Evolutionary conservation across 345 rosid species (phyloP).

Genomic region (Stellera chamaejasme): DNA sequence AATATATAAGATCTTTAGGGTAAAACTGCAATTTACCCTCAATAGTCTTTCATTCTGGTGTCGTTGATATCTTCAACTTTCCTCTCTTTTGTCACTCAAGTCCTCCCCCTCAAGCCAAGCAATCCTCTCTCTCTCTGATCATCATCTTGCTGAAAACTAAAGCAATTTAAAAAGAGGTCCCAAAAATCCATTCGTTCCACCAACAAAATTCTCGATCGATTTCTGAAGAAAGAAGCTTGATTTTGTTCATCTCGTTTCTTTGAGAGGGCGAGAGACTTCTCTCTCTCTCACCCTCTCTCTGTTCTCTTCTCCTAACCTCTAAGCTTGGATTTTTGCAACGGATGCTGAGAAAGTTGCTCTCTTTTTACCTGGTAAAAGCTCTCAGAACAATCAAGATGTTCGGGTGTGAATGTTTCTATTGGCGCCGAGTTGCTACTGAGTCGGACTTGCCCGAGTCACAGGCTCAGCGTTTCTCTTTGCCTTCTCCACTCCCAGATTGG

Average conservation of each 20-base stretch:
- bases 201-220: conserved; percentile 5
- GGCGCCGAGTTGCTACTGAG: conserved; percentile 30
- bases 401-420: conserved; percentile 55
- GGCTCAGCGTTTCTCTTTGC: conserved; percentile 56
- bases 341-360: conserved; percentile 7
- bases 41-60: too few species aligned
- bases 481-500: conserved; percentile 62
- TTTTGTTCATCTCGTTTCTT: conserved; percentile 5
- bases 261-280: conserved; percentile 9
- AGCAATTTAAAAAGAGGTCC: too few species aligned
- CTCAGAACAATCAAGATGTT: conserved; percentile 28
- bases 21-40: too few species aligned
- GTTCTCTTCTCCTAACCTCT: neutral
- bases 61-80: conserved; percentile 9
- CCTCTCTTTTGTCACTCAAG: conserved; percentile 21
- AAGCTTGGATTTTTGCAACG: conserved; percentile 10
- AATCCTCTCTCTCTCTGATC: conserved; percentile 10
- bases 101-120: conserved; percentile 6
- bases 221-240: too few species aligned
- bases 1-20: too few species aligned
- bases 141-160: too few species aligned
- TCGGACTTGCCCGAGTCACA: conserved; percentile 18
- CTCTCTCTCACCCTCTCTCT: conserved; percentile 3
- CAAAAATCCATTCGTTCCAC: neutral
- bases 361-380: conserved; percentile 6